A percentile compares a stretch with the other conserved stretches of the same genome.
phyloP scores from a whole-genome alignment of 169 alveolate species.

The Cryptosporidium felis region DNA sequence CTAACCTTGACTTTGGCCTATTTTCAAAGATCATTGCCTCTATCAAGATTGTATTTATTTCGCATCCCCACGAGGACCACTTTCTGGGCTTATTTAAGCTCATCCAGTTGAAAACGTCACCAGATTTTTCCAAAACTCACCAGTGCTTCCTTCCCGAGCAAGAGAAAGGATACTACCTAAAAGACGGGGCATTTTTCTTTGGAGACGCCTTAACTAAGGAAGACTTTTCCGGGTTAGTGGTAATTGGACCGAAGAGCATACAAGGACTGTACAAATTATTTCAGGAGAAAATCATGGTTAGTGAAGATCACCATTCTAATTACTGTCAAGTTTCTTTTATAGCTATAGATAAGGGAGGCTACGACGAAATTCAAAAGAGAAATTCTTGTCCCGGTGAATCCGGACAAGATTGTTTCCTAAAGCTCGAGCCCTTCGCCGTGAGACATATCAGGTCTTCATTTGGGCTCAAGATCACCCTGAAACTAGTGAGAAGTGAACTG shows the following conservation, averaged over 20 bases:
- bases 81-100: constrained; percentile 81
- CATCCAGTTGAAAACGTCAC: constrained; percentile 77
- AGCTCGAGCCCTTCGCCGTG: constrained; percentile 64
- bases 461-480: constrained; percentile 84
- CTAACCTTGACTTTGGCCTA: constrained; percentile 28
- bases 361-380: not conserved
- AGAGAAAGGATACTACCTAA: constrained; percentile 11
- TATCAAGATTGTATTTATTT: constrained; percentile 80
- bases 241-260: constrained; percentile 55
- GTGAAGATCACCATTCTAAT: not conserved
- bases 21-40: constrained; percentile 1
- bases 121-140: constrained; percentile 54
- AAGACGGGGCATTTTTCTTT: constrained; percentile 4
- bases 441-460: constrained; percentile 73
- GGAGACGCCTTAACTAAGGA: not conserved
- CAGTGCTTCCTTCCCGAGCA: constrained; percentile 19
- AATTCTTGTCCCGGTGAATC: constrained; percentile 38
- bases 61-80: constrained; percentile 89
- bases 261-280: constrained; percentile 1
- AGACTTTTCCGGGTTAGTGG: not conserved
- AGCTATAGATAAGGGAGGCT: constrained; percentile 35
- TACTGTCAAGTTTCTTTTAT: not conserved
- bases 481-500: constrained; percentile 76
- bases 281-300: not conserved
- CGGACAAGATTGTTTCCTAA: not conserved